Percentiles rank a stretch among this genome's conserved stretches.
Conservation (phyloP, 257 asterid species). For the Schizonepeta tenuifolia region DNA sequence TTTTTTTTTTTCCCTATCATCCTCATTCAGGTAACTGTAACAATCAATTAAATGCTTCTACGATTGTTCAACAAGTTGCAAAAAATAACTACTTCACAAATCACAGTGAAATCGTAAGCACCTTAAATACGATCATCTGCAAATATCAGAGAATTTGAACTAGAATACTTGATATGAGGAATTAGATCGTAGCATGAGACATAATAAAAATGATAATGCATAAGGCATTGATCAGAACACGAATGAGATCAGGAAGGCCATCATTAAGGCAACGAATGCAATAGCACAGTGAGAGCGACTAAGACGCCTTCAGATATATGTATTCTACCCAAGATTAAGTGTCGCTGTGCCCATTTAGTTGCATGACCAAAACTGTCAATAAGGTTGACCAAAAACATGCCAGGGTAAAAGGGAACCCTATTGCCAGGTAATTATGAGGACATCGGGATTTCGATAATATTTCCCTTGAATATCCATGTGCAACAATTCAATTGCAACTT, state of each 20-base stretch:
- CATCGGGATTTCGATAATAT: background rate
- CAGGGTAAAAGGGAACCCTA: background rate
- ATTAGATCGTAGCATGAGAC: background rate
- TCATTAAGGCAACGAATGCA: too few species aligned
- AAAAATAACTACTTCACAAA: constrained; percentile 10
- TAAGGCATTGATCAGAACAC: too few species aligned
- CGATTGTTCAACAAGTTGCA: constrained; percentile 6
- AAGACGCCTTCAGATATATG: background rate
- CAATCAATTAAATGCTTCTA: constrained; percentile 2
- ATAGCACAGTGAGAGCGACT: background rate
- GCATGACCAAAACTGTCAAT: background rate
- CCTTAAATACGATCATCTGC: background rate
- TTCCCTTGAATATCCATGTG: background rate
- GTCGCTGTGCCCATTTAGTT: background rate
- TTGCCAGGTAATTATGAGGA: background rate
- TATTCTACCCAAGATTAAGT: background rate
- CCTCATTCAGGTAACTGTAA: background rate
- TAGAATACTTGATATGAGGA: too few species aligned
- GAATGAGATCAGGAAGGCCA: too few species aligned
- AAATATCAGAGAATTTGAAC: background rate
- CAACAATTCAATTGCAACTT: constrained; percentile 4
- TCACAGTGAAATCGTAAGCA: background rate
- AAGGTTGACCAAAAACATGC: background rate
- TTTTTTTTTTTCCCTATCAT: background rate
- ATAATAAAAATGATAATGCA: too few species aligned